Evolutionary conservation across 2,329 filamentous ascomycete genomes (phyloP), one percentile per base, ranked within the genome.

Genomic region (Fusarium continuum): DNA sequence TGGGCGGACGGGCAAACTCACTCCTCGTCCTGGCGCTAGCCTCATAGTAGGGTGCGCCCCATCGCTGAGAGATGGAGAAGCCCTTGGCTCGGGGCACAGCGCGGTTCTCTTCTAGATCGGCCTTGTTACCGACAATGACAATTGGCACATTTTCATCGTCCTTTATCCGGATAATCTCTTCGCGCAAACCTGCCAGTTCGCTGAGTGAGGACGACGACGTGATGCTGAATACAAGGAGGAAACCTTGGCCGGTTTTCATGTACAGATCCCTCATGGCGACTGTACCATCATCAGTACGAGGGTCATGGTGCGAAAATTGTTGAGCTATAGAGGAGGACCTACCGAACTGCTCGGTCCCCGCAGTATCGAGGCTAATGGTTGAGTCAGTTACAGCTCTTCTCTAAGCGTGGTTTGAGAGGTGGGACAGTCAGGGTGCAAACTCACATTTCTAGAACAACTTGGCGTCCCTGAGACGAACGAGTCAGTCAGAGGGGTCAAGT

Each of bases 261-360:
- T 96, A 95, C 39, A 94, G 82, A 74, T 95, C 91, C 73, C 91
- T 85, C 85, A 87, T 87, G 53, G 85, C 84, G 69, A 87, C 82
- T 87, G 61, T 34, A 39, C 39, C 47, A 61, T 58, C 46, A 58
- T 71, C 61, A 73, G 69, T 67, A 59, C 38, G 40, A 55, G 47
- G 44, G 55, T 54, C 45, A 29, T 26, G 45, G 41, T 50, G 26
- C 28, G 55, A 53, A 25, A 40, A 49, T 35, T 65, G 54, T 41
- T 63, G 63, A 63, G 56, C 56, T 35, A 53, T 52, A 44, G 48
- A 69, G 50, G 44, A 67, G 52, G 47, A 69, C 89, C 78, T 83
- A 94, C 91, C 94, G 78, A 96, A 96, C 75, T 96, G 92, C 76
- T 96, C 92, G 65, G 92, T 96, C 56, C 92, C 92, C 67, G 92